Percentiles rank a stretch among this genome's conserved stretches.
phyloP scores from a whole-genome alignment of 306 rosid genomes.

The Abrus pulchellus region DNA sequence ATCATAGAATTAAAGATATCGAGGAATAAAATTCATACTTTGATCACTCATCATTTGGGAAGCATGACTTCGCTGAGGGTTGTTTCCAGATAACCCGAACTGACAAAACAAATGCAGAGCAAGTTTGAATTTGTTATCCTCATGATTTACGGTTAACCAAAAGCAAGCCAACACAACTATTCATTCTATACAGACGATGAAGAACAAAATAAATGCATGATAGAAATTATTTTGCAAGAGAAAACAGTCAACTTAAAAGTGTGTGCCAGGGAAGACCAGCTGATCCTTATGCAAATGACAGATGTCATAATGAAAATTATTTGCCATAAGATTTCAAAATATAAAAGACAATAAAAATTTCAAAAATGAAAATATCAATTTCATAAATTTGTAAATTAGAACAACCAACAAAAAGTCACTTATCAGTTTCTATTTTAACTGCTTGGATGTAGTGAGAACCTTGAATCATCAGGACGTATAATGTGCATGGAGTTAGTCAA shows the following conservation, averaged over 20 bases:
- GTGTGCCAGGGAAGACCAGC: conserved; percentile 31
- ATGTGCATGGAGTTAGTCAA: conserved; percentile 11
- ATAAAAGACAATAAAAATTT: background rate
- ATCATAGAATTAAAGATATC: conserved; percentile 6
- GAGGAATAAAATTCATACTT: conserved; percentile 61
- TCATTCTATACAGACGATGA: conserved; percentile 20
- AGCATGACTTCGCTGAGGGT: conserved; percentile 83
- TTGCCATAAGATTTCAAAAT: conserved; percentile 1
- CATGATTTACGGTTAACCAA: conserved; percentile 29
- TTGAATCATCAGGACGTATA: conserved; percentile 19
- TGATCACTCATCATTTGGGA: conserved; percentile 87
- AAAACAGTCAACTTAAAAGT: background rate
- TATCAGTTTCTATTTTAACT: conserved; percentile 8
- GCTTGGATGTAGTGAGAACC: background rate
- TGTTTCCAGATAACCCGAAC: conserved; percentile 81
- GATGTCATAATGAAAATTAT: conserved; percentile 13
- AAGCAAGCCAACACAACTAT: conserved; percentile 17
- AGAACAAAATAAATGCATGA: conserved; percentile 21
- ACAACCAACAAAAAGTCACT: background rate
- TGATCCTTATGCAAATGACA: background rate
- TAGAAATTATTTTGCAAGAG: background rate
- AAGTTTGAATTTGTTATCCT: conserved; percentile 39
- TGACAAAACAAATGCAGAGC: conserved; percentile 45
- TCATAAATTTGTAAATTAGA: conserved; percentile 8
- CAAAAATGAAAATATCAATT: conserved; percentile 7